Base-by-base conservation (phyloP, 2,329 filamentous ascomycete genomes). In the Emericellopsis atlantica region DNA sequence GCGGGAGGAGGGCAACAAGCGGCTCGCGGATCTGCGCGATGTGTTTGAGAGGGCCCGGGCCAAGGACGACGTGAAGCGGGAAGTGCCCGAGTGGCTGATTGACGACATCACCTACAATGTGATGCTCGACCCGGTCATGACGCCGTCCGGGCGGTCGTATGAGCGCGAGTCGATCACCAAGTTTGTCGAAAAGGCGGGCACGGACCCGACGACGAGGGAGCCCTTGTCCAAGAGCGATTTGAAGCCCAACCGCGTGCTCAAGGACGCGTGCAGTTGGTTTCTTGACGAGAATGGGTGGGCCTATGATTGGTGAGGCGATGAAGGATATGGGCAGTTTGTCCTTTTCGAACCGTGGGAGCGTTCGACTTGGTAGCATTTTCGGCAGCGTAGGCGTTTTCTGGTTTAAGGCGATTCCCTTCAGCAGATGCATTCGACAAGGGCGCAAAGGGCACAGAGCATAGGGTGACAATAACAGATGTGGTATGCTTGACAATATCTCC, bases 271-370 rank as follows among this genome's bases (percentile, higher is more conserved):
- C 54, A 79, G 84, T 36, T 84, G 92, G 49, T 96, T 94, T 52
- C 65, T 95, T 44, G 73, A 84, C 23, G 68, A 84, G 49, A 95
- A 95, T 52, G 89, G 87, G 9, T 95, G 92, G 85, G 87, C 88
- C 1, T 88, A 84, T 32, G 89, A 95, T 57, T 96, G 84, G 82
- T 94, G 26, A 29, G 26, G 8, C n/a, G n/a, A n/a, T n/a, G n/a
- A n/a, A n/a, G n/a, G n/a, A n/a, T n/a, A n/a, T n/a, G n/a, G n/a
- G n/a, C n/a, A n/a, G n/a, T n/a, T n/a, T n/a, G n/a, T n/a, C n/a
- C n/a, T n/a, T n/a, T n/a, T n/a, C n/a, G n/a, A n/a, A n/a, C n/a
- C n/a, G n/a, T n/a, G n/a, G n/a, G n/a, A n/a, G n/a, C n/a, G n/a
- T n/a, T n/a, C n/a, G n/a, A 12, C 26, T 12, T 29, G 26, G 9